These are phyloP conservation scores for Didymella lethalis DNA, from an alignment of 2,329 filamentous ascomycete genomes.

Conservation along the genomic window DNA sequence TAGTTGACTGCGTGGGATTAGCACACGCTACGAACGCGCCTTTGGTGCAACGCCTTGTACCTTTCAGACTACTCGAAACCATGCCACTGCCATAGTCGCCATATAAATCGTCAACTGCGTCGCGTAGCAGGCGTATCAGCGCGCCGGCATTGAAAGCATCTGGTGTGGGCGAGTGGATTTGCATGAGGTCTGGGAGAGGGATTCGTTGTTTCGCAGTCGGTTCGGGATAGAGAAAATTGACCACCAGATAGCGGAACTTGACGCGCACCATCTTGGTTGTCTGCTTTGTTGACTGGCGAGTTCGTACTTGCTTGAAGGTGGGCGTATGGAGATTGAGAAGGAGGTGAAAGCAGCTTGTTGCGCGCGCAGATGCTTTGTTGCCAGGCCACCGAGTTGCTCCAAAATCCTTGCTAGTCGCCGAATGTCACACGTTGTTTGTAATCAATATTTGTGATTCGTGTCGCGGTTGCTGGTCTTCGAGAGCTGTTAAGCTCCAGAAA, in stretches of 20 bases:
- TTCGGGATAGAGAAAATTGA: constrained; percentile 88
- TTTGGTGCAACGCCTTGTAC: constrained; percentile 55
- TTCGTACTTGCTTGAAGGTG: neutral
- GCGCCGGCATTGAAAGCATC: constrained; percentile 71
- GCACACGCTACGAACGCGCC: neutral
- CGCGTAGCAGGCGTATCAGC: constrained; percentile 70
- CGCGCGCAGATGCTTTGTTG: neutral
- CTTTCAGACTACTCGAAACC: constrained; percentile 71
- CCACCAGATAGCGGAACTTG: constrained; percentile 94
- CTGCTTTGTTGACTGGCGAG: neutral
- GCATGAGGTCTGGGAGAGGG: constrained; percentile 67
- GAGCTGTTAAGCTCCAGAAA: constrained; percentile 9
- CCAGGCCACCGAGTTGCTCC: neutral
- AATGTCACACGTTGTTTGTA: neutral
- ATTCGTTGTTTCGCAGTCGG: constrained; percentile 49
- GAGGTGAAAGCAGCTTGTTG: constrained; percentile 7
- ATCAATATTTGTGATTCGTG: neutral
- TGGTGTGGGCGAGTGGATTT: constrained; percentile 80
- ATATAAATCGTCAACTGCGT: constrained; percentile 48
- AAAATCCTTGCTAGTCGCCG: neutral
- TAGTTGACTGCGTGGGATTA: constrained; percentile 77
- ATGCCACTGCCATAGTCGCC: constrained; percentile 89
- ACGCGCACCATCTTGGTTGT: constrained; percentile 79
- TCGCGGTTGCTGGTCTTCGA: neutral
- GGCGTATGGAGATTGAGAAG: neutral